Conservation (phyloP, 2,329 filamentous ascomycete genomes). For the Pseudogymnoascus sp. region DNA sequence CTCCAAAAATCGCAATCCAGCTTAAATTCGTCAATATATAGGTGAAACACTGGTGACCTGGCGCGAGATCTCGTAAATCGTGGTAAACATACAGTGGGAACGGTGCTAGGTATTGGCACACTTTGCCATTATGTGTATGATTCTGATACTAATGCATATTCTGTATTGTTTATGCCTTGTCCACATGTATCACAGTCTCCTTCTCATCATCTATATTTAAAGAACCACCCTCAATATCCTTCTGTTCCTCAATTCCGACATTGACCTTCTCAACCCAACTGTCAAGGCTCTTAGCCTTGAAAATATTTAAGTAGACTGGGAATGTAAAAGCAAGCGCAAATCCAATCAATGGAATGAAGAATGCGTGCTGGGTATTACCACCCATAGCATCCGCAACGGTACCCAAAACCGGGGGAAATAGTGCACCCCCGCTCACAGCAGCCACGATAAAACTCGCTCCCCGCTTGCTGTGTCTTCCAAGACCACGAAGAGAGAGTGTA, state of each 20-base stretch:
- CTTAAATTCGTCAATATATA: no score
- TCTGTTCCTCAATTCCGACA: constrained; percentile 19
- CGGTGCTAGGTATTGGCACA: neutral
- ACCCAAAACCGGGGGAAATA: constrained; percentile 61
- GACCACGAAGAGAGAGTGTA: constrained; percentile 41
- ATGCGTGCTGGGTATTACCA: constrained; percentile 18
- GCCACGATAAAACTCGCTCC: constrained; percentile 41
- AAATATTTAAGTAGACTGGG: constrained; percentile 12
- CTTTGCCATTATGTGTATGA: neutral
- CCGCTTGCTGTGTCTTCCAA: constrained; percentile 42
- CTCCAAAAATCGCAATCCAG: no score
- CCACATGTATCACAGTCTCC: constrained; percentile 14
- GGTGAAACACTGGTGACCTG: no score
- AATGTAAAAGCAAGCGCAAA: constrained; percentile 17
- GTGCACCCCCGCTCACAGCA: constrained; percentile 45
- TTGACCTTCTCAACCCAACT: constrained; percentile 24
- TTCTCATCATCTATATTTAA: constrained; percentile 11
- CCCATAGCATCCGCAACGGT: constrained; percentile 47
- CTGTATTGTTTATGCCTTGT: constrained; percentile 12
- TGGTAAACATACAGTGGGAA: no score
- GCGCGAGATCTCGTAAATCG: no score
- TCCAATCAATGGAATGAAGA: constrained; percentile 17
- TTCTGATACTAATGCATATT: neutral
- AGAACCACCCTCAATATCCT: constrained; percentile 17
- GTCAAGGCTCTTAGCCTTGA: constrained; percentile 21